Percentiles rank a stretch among this genome's conserved stretches.
Evolutionary conservation across 2,329 filamentous ascomycete genomes (phyloP).

Genomic region (Colletotrichum tabaci): DNA sequence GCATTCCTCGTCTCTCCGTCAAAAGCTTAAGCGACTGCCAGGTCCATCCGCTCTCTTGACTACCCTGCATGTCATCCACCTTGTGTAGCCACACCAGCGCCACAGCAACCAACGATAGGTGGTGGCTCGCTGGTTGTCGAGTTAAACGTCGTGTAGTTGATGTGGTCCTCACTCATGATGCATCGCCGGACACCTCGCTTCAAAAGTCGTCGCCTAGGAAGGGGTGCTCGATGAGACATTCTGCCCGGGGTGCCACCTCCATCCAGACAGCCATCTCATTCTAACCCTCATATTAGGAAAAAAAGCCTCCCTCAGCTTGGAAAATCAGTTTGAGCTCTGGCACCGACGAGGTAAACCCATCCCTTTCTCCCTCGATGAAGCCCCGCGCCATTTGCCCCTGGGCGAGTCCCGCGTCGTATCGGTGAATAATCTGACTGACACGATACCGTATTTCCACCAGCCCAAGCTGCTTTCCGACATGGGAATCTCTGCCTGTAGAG

Average conservation of each 20-base stretch:
- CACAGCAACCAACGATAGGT: not conserved
- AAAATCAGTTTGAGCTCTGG: slow-evolving; percentile 40
- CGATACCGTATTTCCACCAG: slow-evolving; percentile 51
- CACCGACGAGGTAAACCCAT: slow-evolving; percentile 40
- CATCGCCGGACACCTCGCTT: not conserved
- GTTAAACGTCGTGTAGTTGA: not conserved
- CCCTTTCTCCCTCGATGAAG: slow-evolving; percentile 34
- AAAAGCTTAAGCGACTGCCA: not conserved
- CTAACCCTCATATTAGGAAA: not conserved
- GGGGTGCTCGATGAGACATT: not conserved
- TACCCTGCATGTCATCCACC: slow-evolving; percentile 10
- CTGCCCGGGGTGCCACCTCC: not conserved
- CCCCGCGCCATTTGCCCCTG: slow-evolving; percentile 20
- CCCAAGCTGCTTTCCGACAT: slow-evolving; percentile 54
- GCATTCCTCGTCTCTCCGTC: slow-evolving; percentile 13
- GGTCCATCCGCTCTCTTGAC: not conserved
- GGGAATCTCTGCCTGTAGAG: slow-evolving; percentile 50
- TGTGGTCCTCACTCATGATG: not conserved
- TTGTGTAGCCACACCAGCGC: slow-evolving; percentile 24
- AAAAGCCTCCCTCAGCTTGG: slow-evolving; percentile 19
- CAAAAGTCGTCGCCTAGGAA: no score
- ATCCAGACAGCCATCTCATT: not conserved
- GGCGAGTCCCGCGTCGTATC: slow-evolving; percentile 37
- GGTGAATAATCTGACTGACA: slow-evolving; percentile 38
- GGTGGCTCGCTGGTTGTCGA: not conserved